Evolutionary conservation across 441 rosid genomes (phyloP), one percentile per base, ranked within the genome.

Genomic region (Rhodomyrtus psidioides): DNA sequence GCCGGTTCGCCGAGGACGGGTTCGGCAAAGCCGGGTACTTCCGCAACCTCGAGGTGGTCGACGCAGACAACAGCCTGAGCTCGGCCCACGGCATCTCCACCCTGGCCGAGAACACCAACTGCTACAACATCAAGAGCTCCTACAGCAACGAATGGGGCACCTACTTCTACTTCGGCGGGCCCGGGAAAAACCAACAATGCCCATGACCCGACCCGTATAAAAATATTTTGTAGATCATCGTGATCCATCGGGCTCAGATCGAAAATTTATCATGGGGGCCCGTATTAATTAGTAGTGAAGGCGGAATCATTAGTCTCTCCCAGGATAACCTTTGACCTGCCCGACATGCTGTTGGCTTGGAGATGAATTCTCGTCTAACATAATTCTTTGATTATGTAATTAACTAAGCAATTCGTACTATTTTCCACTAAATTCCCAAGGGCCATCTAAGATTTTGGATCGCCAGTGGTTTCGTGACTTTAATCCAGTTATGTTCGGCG

Each of bases 101-200:
- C 75, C 85, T 94, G 51, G 95, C 95, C 21, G 97, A 94, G 88
- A 91, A 93, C 87, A 91, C 94, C n/a, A 90, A 90, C 59, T 94
- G 97, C 90, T 94, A 94, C 91, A 86, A 93, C 87, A 92, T 94
- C 85, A 83, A 91, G 87, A 94, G 94, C 89, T 91, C 91, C 42
- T 89, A 86, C 88, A 92, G 86, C 92, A 91, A 89, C 83, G 94
- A 93, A 70, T 94, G 97, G 97, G 97, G 97, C 53, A 91, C 95
- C 24, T 88, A 92, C 55, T 94, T 94, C 87, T 94, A 93, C 91
- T 93, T 93, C 46, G 97, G 97, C 34, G 97, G 97, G 10, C 95
- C 97, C 1, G 97, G 95, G 57, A 91, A 88, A 53, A 94, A 93
- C 87, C 90, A 91, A 0, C 91, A 79, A 83, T 94, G 97, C 89